Evolutionary conservation across 352 stramenopile genomes (phyloP).

Genomic region (Pythium sp.): DNA sequence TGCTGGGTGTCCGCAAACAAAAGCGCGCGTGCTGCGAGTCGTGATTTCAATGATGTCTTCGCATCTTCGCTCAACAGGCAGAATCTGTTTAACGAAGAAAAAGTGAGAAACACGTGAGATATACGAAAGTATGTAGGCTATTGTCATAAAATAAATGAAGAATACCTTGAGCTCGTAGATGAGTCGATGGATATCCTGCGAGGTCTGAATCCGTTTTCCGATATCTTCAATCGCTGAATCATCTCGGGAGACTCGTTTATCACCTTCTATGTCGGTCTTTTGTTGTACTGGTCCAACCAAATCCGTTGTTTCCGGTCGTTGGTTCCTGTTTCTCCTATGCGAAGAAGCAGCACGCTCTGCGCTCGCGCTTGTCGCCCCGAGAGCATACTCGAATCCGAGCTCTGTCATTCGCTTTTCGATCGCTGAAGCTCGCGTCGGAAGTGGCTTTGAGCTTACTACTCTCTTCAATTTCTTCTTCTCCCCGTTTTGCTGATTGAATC

Average conservation of each 20-base stretch:
- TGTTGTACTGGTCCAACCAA: not conserved
- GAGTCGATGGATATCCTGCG: conserved; percentile 51
- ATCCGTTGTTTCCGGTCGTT: conserved; percentile 6
- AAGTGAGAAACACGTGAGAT: not conserved
- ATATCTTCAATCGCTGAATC: conserved; percentile 10
- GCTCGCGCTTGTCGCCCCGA: conserved; percentile 8
- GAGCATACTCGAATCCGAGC: conserved; percentile 40
- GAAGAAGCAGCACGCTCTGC: not conserved
- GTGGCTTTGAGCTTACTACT: conserved; percentile 12
- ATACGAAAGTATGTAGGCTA: not conserved
- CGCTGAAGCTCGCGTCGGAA: conserved; percentile 36
- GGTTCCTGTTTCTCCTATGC: not conserved
- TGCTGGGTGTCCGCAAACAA: conserved; percentile 50
- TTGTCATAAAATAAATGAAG: not conserved
- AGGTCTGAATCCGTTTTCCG: conserved; percentile 17
- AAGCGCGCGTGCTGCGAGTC: conserved; percentile 37
- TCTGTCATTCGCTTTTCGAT: conserved; percentile 39
- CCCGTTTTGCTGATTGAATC: conserved; percentile 8
- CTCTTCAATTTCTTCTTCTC: not conserved
- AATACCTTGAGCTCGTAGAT: conserved; percentile 65
- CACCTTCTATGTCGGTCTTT: not conserved
- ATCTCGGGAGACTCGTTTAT: not conserved
- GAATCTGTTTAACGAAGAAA: conserved; percentile 22
- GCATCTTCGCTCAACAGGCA: conserved; percentile 37
- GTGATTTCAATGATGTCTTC: conserved; percentile 53